phyloP scores from a whole-genome alignment of 2,329 filamentous ascomycete species.

The Phoma herbarum region DNA sequence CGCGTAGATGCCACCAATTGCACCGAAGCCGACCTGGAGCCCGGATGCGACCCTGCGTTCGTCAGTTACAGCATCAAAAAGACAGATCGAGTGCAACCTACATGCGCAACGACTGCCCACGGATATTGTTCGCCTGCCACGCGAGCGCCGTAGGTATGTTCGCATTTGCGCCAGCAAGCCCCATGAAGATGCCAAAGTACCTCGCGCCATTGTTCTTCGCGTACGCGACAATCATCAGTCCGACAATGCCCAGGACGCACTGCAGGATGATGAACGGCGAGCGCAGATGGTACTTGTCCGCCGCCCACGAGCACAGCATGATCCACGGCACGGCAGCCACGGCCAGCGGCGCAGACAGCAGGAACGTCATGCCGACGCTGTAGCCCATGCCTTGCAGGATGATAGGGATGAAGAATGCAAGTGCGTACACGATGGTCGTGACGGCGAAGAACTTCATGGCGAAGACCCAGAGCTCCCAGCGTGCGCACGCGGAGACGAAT shows the following conservation, averaged over 20 bases:
- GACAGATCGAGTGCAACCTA: too few relatives aligned
- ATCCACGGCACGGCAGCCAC: slow-evolving; percentile 36
- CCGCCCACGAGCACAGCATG: slow-evolving; percentile 31
- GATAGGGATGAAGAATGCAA: background rate
- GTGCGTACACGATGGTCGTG: background rate
- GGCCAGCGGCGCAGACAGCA: slow-evolving; percentile 38
- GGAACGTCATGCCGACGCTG: slow-evolving; percentile 28
- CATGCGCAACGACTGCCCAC: background rate
- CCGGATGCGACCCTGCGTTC: too few relatives aligned
- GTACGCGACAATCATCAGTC: background rate
- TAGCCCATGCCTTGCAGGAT: background rate
- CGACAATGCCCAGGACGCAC: background rate
- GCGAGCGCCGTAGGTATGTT: background rate
- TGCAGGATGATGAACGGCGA: slow-evolving; percentile 30
- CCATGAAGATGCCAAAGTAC: background rate
- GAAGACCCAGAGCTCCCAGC: slow-evolving; percentile 33
- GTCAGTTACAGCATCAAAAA: too few relatives aligned
- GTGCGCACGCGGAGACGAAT: slow-evolving; percentile 18
- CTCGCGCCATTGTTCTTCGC: background rate
- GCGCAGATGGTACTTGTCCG: slow-evolving; percentile 32
- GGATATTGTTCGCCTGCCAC: background rate
- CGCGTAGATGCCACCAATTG: background rate
- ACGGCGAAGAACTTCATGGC: background rate
- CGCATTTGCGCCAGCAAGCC: background rate
- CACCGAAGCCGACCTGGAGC: background rate